Evolutionary conservation across 495 filamentous ascomycete species (phyloP).

Genomic region (Aspergillus funiculosus): DNA sequence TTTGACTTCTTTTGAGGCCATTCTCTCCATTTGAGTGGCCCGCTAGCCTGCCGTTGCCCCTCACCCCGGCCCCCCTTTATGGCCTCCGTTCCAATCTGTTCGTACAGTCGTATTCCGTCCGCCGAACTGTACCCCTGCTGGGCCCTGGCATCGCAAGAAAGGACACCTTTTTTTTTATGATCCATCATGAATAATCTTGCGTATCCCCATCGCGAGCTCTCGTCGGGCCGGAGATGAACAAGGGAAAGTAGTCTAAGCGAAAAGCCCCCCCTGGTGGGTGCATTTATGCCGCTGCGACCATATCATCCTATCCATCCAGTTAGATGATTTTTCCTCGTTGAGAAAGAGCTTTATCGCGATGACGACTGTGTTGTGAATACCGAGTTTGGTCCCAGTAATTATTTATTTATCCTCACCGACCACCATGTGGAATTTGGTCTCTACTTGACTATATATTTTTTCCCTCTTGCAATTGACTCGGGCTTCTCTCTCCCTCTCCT

Average conservation of each 20-base stretch:
- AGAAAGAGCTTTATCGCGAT: constrained; percentile 17
- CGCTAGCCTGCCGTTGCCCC: constrained; percentile 18
- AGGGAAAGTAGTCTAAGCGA: constrained; percentile 25
- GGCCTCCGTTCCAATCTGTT: constrained; percentile 16
- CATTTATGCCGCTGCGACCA: constrained; percentile 20
- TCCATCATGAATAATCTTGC: constrained; percentile 18
- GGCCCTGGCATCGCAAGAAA: constrained; percentile 17
- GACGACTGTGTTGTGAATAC: constrained; percentile 9
- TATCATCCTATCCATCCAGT: constrained; percentile 22
- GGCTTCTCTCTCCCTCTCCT: neutral
- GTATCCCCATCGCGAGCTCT: constrained; percentile 18
- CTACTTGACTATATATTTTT: constrained; percentile 11
- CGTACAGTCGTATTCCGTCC: constrained; percentile 20
- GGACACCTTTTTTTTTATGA: constrained; percentile 14
- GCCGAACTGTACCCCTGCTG: constrained; percentile 21
- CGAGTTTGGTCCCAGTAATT: constrained; percentile 10
- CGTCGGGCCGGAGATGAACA: constrained; percentile 25
- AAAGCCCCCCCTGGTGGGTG: constrained; percentile 19
- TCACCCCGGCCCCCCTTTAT: constrained; percentile 17
- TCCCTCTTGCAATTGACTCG: constrained; percentile 1
- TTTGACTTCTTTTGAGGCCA: constrained; percentile 3
- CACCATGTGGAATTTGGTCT: neutral
- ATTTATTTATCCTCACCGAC: constrained; percentile 16
- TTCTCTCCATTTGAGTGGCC: constrained; percentile 18
- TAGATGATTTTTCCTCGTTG: constrained; percentile 9